Evolutionary conservation across 2,329 filamentous ascomycete genomes (phyloP), one percentile per base, ranked within the genome.

Genomic region (Fusarium sp.): DNA sequence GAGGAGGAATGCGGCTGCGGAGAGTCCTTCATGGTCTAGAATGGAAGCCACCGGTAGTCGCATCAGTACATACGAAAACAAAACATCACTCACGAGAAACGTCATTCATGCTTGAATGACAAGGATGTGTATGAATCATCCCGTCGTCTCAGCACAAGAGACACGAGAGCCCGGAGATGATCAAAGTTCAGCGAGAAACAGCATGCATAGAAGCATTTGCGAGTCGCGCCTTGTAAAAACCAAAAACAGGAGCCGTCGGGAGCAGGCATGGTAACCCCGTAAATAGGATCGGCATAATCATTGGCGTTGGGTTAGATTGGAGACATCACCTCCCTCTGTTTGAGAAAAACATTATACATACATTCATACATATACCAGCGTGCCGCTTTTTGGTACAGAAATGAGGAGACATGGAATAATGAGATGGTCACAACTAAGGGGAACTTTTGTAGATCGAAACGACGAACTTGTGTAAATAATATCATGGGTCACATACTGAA

Each of bases 1-100:
- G 95, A 97, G 88, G 96, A 98, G 81, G 90, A 97, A 87, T 98
- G 96, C 79, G 96, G 96, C 44, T 98, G 96, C 77, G 96, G 96
- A 79, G 96, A 98, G 85, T 98, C 95, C 3, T 98, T 98, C 82
- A 98, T 94, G 92, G 93, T 95, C 63, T 91, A 82, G 64, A 39
- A 48, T 32, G 45, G 44, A 59, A 39, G 17, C 34, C 51, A 57
- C 38, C 39, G 24, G 48, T 38, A 28, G 59, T 26, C 45, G 48
- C 48, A 51, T 30, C 45, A 28, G 54, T 28, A 58, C 8, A 60
- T 55, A 56, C 48, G 58, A 57, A 57, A 39, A 66, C 28, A 48
- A 50, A 52, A 51, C 39, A 68, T 42, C 17, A n/a, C 26, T 55
- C 26, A 77, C 62, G 67, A 63, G 56, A 75, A 55, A 66, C 62